Evolutionary conservation across 1,139 yeast genomes (phyloP), one percentile per base, ranked within the genome.

Genomic region (Suhomyces maxii): DNA sequence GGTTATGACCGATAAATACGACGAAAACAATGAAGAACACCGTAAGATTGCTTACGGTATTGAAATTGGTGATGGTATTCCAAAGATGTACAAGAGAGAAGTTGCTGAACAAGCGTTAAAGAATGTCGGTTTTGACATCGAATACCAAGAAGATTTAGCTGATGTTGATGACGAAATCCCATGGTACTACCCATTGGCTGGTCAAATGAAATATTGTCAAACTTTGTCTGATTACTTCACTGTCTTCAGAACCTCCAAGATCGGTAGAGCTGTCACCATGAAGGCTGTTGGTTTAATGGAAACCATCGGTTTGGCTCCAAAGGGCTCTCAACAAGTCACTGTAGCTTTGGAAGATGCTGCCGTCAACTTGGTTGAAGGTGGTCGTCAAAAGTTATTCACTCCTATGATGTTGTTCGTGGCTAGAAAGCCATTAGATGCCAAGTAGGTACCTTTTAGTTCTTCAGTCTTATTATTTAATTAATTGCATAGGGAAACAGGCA

Each of bases 41-140:
- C 89, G 97, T 70, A 87, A 87, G 67, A 88, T 93, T 57, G 95
- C 96, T 39, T 93, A 93, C 70, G 98, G 97, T 66, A 95, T 93
- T 61, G 99, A 93, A 73, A 81, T 93, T 54, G 99, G 99, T 64
- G 97, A 93, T 67, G 99, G 99, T 73, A 93, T 93, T 62, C 98
- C 99, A 66, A 91, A 93, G 76, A 93, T 93, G 99, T 90, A 81
- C 80, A 72, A 76, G 60, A 82, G 83, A 58, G 80, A 83, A 53
- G 97, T 89, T 60, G 98, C 99, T 39, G 86, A 83, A 65, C 73
- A 86, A 53, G 99, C 99, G 18, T 79, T 95, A 63, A 77, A 82
- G 67, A 79, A 78, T 45, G 97, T 89, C 55, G 99, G 99, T 12
- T 93, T 93, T 67, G 86, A 88, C 57, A 73, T 93, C 58, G 79